Evolutionary conservation across 331 rosid species (phyloP), one percentile per base, ranked within the genome.

Genomic region (Dryas integrifolia): DNA sequence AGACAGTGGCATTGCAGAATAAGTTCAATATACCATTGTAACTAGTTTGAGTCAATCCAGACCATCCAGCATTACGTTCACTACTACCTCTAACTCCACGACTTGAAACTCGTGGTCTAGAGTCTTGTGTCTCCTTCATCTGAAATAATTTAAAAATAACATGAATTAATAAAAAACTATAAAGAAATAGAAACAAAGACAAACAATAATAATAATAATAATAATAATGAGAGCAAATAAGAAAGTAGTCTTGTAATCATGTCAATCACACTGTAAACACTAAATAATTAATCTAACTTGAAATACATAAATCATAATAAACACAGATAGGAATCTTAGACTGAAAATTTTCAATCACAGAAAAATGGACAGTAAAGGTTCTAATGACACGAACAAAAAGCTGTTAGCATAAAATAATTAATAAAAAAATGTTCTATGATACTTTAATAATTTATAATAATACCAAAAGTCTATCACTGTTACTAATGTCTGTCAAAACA

Each of bases 91-190:
- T 84, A 67, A 76, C 80, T 70, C 89, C 82, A 55, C 82, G 75
- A 63, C 24, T 70, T 38, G 49, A 65, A 50, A 59, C 76, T 48
- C 49, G 82, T 0, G 80, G 66, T 58, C 74, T 74, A 16, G 57
- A 79, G 47, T 88, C 91, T 9, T 62, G 57, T 9, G 79, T 81
- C 72, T 83, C 91, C 85, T 88, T 90, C 76, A 70, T 78, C 92
- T 90, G 79, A 76, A 74, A 4, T 14, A 16, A 65, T 21, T 57
- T 8, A 7, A 35, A 7, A 44, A 48, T 65, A 41, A 7, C 9
- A 45, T 7, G 14, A 13, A 65, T 39, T 2, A 38, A 47, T 9
- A 48, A 7, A 7, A 8, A 21, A 11, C 9, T n/a, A n/a, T 10
- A 35, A 38, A 43, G 11, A 50, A 9, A 58, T 7, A 58, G 0